phyloP scores from a whole-genome alignment of 192 early-diverging fungal species.

The Backusella parvicylindrica region DNA sequence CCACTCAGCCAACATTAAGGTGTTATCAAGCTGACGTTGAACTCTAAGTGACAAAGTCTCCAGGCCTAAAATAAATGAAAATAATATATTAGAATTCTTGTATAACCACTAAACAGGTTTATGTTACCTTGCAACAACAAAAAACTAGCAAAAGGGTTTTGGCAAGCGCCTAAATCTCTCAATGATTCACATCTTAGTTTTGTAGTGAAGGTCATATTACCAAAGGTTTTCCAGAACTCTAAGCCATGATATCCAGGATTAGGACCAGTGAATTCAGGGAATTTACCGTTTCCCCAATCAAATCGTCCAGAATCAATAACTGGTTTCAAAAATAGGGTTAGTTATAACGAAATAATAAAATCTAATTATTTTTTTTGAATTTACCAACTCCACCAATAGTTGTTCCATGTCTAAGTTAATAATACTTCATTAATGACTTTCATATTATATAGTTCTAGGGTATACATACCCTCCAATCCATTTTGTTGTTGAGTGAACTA shows the following conservation, averaged over 20 bases:
- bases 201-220: conserved; percentile 72
- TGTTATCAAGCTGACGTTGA: conserved; percentile 80
- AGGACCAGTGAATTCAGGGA: conserved; percentile 86
- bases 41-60: conserved; percentile 90
- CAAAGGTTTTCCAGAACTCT: conserved; percentile 86
- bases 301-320: conserved; percentile 87
- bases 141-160: conserved; percentile 88
- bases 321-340: neutral
- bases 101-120: neutral
- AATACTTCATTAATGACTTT: neutral
- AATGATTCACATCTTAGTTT: conserved; percentile 80
- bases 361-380: neutral
- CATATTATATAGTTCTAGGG: neutral
- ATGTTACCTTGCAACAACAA: conserved; percentile 67
- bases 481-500: conserved; percentile 90
- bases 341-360: neutral
- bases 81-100: neutral
- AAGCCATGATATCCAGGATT: conserved; percentile 83
- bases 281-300: conserved; percentile 84
- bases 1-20: conserved; percentile 76
- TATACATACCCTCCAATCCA: conserved; percentile 68
- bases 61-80: conserved; percentile 39
- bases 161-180: conserved; percentile 80
- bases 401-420: conserved; percentile 74
- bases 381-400: conserved; percentile 83